These are phyloP conservation scores for Capsaspora owczarzaki DNA, from an alignment of 78 protist genomes.

Conservation along the genomic window DNA sequence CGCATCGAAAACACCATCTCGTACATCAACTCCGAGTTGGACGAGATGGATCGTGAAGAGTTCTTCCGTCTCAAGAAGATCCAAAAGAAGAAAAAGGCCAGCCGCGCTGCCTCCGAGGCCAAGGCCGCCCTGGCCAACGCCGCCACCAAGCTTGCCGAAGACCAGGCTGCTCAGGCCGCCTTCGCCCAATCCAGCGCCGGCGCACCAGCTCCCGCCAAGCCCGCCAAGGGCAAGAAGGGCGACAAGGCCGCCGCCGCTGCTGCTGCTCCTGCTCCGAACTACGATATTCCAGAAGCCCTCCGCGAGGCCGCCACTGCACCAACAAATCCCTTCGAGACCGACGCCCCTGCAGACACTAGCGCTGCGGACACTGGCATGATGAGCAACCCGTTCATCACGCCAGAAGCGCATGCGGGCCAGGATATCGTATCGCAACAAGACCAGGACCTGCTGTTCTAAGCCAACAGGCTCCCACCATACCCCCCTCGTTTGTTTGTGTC, in stretches of 20 bases:
- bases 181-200: not conserved
- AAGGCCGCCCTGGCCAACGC: not conserved
- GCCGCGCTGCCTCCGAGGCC: not conserved
- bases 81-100: constrained; percentile 42
- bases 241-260: not conserved
- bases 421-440: too few relatives aligned
- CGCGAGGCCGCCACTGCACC: not conserved
- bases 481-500: too few relatives aligned
- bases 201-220: not conserved
- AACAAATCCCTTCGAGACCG: too few relatives aligned
- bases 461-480: too few relatives aligned
- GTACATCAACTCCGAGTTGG: constrained; percentile 89
- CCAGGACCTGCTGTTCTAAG: too few relatives aligned
- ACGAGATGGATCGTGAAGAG: constrained; percentile 93
- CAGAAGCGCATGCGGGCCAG: too few relatives aligned
- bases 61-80: constrained; percentile 66
- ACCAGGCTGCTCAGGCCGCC: too few relatives aligned
- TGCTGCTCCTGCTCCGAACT: not conserved
- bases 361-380: too few relatives aligned
- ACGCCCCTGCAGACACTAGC: too few relatives aligned
- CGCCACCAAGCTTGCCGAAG: too few relatives aligned
- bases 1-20: constrained; percentile 60
- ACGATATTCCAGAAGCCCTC: not conserved
- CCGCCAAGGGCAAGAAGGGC: too few relatives aligned
- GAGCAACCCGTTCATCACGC: too few relatives aligned